These are phyloP conservation scores for Brettanomyces anomalus DNA, from an alignment of 805 yeast species.

Conservation along the genomic window DNA sequence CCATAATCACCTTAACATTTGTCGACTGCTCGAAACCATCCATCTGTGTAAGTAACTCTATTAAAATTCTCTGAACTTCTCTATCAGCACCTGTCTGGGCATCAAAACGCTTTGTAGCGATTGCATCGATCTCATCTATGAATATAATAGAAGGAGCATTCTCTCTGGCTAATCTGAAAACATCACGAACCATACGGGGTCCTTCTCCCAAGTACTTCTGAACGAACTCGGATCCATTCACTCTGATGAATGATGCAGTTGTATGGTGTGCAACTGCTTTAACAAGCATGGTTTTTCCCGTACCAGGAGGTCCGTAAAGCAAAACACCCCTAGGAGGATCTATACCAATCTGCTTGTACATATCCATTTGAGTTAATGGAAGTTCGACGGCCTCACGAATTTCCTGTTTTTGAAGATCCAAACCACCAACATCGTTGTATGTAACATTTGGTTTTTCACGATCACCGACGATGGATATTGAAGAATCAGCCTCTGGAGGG, in stretches of 20 bases:
- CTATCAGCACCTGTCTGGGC: slow-evolving; percentile 99
- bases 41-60: slow-evolving; percentile 96
- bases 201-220: slow-evolving; percentile 99
- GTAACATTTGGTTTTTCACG: slow-evolving; percentile 89
- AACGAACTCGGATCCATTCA: slow-evolving; percentile 96
- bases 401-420: slow-evolving; percentile 99
- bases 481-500: slow-evolving; percentile 98
- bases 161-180: slow-evolving; percentile 93
- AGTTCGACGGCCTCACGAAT: slow-evolving; percentile 97
- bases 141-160: slow-evolving; percentile 95
- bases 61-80: slow-evolving; percentile 95
- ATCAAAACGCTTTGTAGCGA: slow-evolving; percentile 97
- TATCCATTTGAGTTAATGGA: slow-evolving; percentile 91
- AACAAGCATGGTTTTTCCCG: slow-evolving; percentile 98
- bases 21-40: slow-evolving; percentile 97
- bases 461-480: slow-evolving; percentile 89
- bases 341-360: slow-evolving; percentile 95
- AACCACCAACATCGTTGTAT: slow-evolving; percentile 97
- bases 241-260: slow-evolving; percentile 92
- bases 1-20: slow-evolving; percentile 97
- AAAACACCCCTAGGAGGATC: slow-evolving; percentile 98
- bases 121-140: slow-evolving; percentile 98
- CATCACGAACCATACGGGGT: slow-evolving; percentile 99
- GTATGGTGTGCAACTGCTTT: slow-evolving; percentile 98
- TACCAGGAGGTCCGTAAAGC: slow-evolving; percentile 99